These are phyloP conservation scores for Cardamine occulta DNA, from an alignment of 345 rosid genomes.

Conservation along the genomic window DNA sequence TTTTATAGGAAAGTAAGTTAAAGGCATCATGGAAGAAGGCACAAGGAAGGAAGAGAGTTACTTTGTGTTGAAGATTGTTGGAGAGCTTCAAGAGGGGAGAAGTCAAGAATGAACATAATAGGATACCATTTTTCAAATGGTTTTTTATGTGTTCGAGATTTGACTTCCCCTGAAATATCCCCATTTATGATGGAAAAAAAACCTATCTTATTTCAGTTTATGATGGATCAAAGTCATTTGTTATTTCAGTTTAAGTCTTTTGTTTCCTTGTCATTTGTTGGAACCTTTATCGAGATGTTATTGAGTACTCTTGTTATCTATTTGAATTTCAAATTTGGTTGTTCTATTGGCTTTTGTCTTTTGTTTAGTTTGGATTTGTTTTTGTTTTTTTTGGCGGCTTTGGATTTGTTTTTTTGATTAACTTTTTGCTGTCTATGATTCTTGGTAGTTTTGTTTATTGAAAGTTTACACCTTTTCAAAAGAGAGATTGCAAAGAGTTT, in stretches of 20 bases:
- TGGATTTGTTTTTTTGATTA: not conserved
- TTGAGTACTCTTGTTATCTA: constrained; percentile 22
- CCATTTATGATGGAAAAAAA: not conserved
- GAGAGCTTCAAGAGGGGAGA: constrained; percentile 48
- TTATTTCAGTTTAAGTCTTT: constrained; percentile 9
- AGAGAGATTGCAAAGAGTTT: not conserved
- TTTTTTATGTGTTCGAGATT: constrained; percentile 66
- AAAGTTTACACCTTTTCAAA: not conserved
- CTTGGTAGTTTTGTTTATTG: not conserved
- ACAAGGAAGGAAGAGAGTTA: constrained; percentile 15
- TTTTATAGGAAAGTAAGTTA: constrained; percentile 41
- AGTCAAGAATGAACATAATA: constrained; percentile 85
- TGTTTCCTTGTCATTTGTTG: not conserved
- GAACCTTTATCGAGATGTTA: constrained; percentile 14
- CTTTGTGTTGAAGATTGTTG: too few species aligned
- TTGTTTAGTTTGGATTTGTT: not conserved
- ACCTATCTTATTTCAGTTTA: not conserved
- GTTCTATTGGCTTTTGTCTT: not conserved
- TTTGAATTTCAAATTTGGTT: not conserved
- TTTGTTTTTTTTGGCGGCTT: not conserved
- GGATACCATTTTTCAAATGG: constrained; percentile 45
- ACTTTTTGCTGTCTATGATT: not conserved
- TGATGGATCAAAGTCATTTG: not conserved
- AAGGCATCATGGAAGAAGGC: constrained; percentile 11
- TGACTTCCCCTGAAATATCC: constrained; percentile 53